These are phyloP conservation scores for Botrytis paeoniae DNA, from an alignment of 2,329 filamentous ascomycete species.

Conservation along the genomic window DNA sequence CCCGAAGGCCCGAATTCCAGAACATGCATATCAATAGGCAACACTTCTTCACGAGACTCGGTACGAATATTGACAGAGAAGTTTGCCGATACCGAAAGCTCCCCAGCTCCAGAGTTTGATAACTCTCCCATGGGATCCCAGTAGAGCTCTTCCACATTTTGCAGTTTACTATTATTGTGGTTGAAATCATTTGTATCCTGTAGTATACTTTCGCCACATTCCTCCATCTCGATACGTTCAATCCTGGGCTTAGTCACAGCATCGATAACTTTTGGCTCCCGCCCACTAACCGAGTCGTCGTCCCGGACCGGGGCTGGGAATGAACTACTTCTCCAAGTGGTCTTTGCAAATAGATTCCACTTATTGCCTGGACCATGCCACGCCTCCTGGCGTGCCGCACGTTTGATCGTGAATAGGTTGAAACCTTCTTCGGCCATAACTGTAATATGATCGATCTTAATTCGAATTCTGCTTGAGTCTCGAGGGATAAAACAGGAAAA, in stretches of 20 bases:
- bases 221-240: background rate
- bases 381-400: constrained; percentile 34
- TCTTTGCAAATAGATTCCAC: background rate
- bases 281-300: background rate
- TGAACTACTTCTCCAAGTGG: background rate
- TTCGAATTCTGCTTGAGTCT: background rate
- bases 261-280: background rate
- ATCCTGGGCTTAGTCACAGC: background rate
- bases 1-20: fast-evolving
- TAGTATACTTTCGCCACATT: background rate
- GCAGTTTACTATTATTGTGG: background rate
- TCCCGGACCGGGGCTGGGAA: background rate
- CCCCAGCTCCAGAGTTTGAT: background rate
- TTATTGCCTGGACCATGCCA: constrained; percentile 24
- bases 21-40: background rate
- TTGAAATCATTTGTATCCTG: background rate
- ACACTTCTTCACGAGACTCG: background rate
- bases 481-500: background rate
- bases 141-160: background rate
- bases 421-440: too few relatives aligned
- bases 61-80: background rate
- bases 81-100: background rate
- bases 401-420: constrained; percentile 25
- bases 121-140: background rate
- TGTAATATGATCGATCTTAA: background rate